Conservation (phyloP, 352 stramenopile species). For the Globisporangium yorkense region DNA sequence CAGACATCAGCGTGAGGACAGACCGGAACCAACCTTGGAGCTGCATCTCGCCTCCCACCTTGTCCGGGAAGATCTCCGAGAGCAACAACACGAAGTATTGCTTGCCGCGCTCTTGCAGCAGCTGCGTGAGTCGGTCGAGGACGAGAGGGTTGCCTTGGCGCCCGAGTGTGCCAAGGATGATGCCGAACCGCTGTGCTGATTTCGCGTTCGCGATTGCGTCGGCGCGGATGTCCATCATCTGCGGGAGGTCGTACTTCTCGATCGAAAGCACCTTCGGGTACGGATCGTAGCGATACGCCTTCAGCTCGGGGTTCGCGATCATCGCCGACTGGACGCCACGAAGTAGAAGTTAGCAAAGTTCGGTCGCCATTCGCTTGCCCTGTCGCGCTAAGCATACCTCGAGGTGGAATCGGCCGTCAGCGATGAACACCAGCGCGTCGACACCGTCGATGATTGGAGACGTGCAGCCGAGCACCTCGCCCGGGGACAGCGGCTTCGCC, state of each 20-base stretch:
- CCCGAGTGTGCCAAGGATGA: slow-evolving; percentile 98
- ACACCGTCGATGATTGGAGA: slow-evolving; percentile 91
- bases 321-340: slow-evolving; percentile 64
- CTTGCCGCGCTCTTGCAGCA: slow-evolving; percentile 87
- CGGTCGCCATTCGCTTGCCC: too few species aligned
- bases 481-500: slow-evolving; percentile 95
- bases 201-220: slow-evolving; percentile 72
- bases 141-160: slow-evolving; percentile 97
- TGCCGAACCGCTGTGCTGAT: slow-evolving; percentile 89
- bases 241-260: slow-evolving; percentile 95
- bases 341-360: too few species aligned
- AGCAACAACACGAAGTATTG: slow-evolving; percentile 94
- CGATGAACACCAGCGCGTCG: slow-evolving; percentile 96
- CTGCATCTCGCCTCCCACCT: slow-evolving; percentile 24
- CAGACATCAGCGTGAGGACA: neutral
- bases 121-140: slow-evolving; percentile 88
- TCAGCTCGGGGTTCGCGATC: slow-evolving; percentile 97
- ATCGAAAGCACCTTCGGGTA: slow-evolving; percentile 97
- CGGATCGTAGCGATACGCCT: slow-evolving; percentile 98
- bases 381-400: slow-evolving; percentile 65
- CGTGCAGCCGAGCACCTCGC: slow-evolving; percentile 99
- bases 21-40: neutral
- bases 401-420: slow-evolving; percentile 99
- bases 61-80: slow-evolving; percentile 96
- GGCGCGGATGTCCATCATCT: slow-evolving; percentile 93